Conservation (phyloP, 345 rosid genomes). For the Trapa bicornis region DNA sequence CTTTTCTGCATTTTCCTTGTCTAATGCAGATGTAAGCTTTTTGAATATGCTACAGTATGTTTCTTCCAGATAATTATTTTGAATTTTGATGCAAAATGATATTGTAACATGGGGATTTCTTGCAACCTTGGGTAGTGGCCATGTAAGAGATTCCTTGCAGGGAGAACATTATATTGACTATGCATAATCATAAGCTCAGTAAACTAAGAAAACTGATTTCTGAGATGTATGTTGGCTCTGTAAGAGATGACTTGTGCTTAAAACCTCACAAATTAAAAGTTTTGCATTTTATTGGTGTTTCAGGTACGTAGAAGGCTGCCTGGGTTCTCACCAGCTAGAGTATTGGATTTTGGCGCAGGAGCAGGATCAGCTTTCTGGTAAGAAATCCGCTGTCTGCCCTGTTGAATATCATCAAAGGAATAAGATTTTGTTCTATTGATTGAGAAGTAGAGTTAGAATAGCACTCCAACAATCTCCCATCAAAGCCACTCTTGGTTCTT, state of each 20-base stretch:
- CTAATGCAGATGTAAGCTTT: neutral
- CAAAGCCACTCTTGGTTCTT: too few species aligned
- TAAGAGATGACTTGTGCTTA: neutral
- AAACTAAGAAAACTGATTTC: neutral
- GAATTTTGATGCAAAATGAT: neutral
- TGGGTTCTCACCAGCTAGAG: conserved; percentile 50
- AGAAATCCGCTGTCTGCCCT: conserved; percentile 8
- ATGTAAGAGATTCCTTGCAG: neutral
- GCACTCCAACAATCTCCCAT: too few species aligned
- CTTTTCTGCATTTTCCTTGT: neutral
- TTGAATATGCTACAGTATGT: neutral
- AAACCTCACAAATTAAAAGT: neutral
- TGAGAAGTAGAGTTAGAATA: too few species aligned
- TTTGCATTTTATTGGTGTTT: conserved; percentile 1
- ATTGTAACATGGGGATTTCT: neutral
- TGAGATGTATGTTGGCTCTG: neutral
- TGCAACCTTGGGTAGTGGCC: neutral
- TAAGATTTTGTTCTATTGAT: too few species aligned
- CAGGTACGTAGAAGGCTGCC: conserved; percentile 73
- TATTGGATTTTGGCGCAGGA: conserved; percentile 90
- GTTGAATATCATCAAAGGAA: too few species aligned
- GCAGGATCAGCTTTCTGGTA: conserved; percentile 96
- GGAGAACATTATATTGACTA: neutral
- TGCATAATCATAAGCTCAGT: neutral
- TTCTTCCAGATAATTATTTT: neutral